A percentile compares a stretch with the other conserved stretches of the same genome.
Evolutionary conservation across 805 yeast genomes (phyloP).

Genomic region (Lachancea sp.): DNA sequence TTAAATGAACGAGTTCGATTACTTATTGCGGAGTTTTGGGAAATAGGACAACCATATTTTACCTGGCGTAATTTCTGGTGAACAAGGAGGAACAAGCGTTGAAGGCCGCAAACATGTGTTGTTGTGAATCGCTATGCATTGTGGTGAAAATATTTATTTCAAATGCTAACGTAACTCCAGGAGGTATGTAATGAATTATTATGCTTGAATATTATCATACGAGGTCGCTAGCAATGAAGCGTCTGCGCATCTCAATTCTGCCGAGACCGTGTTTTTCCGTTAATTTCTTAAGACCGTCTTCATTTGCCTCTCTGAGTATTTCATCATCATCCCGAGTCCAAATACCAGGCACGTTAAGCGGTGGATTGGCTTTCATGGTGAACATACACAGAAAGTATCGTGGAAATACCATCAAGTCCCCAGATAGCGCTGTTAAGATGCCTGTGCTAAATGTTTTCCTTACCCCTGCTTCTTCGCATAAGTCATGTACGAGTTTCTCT

Average conservation of each 20-base stretch:
- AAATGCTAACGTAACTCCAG: too few species aligned
- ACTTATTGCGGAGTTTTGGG: neutral
- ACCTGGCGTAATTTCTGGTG: neutral
- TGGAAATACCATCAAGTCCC: slow-evolving; percentile 39
- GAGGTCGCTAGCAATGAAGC: slow-evolving; percentile 34
- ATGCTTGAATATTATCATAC: slow-evolving; percentile 13
- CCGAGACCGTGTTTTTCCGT: slow-evolving; percentile 36
- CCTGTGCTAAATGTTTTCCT: slow-evolving; percentile 38
- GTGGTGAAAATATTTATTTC: neutral
- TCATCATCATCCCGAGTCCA: slow-evolving; percentile 42
- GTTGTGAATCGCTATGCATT: neutral
- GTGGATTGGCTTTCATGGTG: slow-evolving; percentile 38
- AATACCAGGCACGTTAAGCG: slow-evolving; percentile 38
- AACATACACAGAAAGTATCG: slow-evolving; percentile 38
- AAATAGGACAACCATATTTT: neutral
- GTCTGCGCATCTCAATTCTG: slow-evolving; percentile 38
- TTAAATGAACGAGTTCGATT: slow-evolving; percentile 8
- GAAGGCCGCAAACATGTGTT: neutral
- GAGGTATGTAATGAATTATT: too few species aligned
- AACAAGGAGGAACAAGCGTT: neutral
- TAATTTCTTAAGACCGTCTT: slow-evolving; percentile 32
- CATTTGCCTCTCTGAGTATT: slow-evolving; percentile 30
- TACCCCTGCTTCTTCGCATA: slow-evolving; percentile 39
- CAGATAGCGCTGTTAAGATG: slow-evolving; percentile 39
- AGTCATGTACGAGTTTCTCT: slow-evolving; percentile 36